Evolutionary conservation across 139 green algal genomes (phyloP).

Genomic region (Picocystis salinarum): DNA sequence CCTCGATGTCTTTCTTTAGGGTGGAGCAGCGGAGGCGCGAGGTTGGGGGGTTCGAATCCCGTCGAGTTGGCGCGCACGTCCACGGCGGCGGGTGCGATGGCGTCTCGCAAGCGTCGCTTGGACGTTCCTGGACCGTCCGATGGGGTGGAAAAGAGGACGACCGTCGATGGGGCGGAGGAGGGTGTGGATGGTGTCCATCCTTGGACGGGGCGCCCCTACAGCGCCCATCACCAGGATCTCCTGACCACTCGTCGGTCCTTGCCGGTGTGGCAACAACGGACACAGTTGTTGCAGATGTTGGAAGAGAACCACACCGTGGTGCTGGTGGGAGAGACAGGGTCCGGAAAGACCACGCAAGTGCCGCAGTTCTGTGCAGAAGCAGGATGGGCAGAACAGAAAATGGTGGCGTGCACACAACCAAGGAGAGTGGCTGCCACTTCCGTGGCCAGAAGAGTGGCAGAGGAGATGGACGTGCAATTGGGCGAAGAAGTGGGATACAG

Average conservation of each 20-base stretch:
- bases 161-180: background rate
- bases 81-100: background rate
- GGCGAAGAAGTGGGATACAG: conserved; percentile 48
- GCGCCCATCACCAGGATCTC: background rate
- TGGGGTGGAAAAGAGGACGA: conserved; percentile 2
- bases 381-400: conserved; percentile 45
- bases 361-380: conserved; percentile 87
- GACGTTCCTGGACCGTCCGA: conserved; percentile 20
- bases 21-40: too few relatives aligned
- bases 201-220: conserved; percentile 68
- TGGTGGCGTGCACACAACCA: conserved; percentile 38
- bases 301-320: conserved; percentile 85
- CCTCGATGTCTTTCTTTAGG: too few relatives aligned
- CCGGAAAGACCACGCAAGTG: conserved; percentile 98
- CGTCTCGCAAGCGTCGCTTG: conserved; percentile 44
- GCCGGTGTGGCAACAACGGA: background rate
- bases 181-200: conserved; percentile 30
- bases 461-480: conserved; percentile 37
- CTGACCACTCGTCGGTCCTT: background rate
- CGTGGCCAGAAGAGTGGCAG: conserved; percentile 26
- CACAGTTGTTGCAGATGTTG: conserved; percentile 44
- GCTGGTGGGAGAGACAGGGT: conserved; percentile 92
- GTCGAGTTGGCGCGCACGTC: too few relatives aligned
- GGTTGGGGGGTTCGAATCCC: too few relatives aligned
- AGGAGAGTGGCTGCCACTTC: conserved; percentile 34